These are phyloP conservation scores for Stereum hirsutum DNA, from an alignment of 1,284 basidiomycete species.

Conservation along the genomic window DNA sequence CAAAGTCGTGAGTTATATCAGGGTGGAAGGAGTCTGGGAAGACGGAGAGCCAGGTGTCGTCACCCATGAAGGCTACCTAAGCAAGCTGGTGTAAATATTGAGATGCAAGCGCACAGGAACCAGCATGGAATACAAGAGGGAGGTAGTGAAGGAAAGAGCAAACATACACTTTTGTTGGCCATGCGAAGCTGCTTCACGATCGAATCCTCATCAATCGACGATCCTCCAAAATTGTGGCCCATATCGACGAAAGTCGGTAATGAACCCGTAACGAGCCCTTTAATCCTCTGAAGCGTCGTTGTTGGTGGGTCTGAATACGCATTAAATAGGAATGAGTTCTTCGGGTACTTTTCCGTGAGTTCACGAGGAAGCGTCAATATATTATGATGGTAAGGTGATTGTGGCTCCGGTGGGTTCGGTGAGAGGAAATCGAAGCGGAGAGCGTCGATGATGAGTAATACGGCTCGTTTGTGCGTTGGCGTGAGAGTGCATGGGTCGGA, in stretches of 20 bases:
- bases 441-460: slow-evolving; percentile 88
- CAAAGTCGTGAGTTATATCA: slow-evolving; percentile 76
- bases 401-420: slow-evolving; percentile 50
- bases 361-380: slow-evolving; percentile 73
- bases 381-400: slow-evolving; percentile 73
- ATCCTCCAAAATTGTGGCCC: slow-evolving; percentile 86
- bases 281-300: slow-evolving; percentile 91
- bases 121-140: not conserved
- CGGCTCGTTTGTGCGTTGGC: slow-evolving; percentile 68
- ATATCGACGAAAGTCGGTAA: slow-evolving; percentile 95
- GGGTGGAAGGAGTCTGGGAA: slow-evolving; percentile 72
- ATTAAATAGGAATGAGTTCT: slow-evolving; percentile 80
- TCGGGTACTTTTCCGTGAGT: slow-evolving; percentile 53
- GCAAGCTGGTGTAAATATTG: too few species aligned
- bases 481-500: slow-evolving; percentile 33
- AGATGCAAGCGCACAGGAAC: not conserved
- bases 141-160: not conserved
- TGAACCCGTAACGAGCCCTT: slow-evolving; percentile 92
- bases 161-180: slow-evolving; percentile 49
- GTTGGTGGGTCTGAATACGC: slow-evolving; percentile 93
- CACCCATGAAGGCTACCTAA: slow-evolving; percentile 81
- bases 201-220: slow-evolving; percentile 84
- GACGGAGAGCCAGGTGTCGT: slow-evolving; percentile 92
- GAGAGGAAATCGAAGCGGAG: slow-evolving; percentile 93
- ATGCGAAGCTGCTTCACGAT: slow-evolving; percentile 52